These are phyloP conservation scores for Colletotrichum eleusines DNA, from an alignment of 2,329 filamentous ascomycete species.

Conservation along the genomic window DNA sequence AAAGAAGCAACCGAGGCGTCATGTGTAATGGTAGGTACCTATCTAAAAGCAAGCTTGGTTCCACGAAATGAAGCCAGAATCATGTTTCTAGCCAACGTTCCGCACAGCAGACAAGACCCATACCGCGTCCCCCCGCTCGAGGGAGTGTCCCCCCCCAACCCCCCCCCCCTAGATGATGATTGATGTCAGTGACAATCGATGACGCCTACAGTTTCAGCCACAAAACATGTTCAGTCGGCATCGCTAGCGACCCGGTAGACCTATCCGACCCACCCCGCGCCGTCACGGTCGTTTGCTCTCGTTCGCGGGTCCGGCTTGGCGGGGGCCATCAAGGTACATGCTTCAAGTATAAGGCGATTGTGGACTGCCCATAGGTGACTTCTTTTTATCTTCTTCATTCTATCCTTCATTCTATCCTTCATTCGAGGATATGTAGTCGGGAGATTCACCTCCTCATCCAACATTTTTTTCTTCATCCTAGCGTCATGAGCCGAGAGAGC, in stretches of 20 bases:
- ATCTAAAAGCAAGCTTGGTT: neutral
- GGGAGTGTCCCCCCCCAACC: neutral
- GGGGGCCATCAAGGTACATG: constrained; percentile 22
- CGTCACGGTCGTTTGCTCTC: constrained; percentile 16
- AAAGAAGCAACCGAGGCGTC: neutral
- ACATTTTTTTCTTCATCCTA: neutral
- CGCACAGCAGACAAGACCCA: accelerated
- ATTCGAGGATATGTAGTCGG: neutral
- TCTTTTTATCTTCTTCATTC: neutral
- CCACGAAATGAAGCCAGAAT: neutral
- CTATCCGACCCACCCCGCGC: constrained; percentile 12
- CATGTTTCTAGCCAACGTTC: neutral
- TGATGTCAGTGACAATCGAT: constrained; percentile 26
- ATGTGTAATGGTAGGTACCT: neutral
- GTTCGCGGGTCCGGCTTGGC: neutral
- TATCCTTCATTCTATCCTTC: too few species aligned
- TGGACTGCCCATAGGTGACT: neutral
- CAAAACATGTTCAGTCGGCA: neutral
- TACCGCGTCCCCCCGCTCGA: neutral
- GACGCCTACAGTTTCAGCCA: constrained; percentile 38
- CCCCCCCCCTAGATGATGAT: too few species aligned
- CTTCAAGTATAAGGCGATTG: neutral
- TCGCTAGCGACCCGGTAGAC: constrained; percentile 9
- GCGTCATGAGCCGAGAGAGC: neutral
- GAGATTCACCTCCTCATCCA: neutral